Percentiles rank a stretch among this genome's conserved stretches.
These are phyloP conservation scores for Cadophora sp. DNA, from an alignment of 2,329 filamentous ascomycete genomes.

Conservation along the genomic window DNA sequence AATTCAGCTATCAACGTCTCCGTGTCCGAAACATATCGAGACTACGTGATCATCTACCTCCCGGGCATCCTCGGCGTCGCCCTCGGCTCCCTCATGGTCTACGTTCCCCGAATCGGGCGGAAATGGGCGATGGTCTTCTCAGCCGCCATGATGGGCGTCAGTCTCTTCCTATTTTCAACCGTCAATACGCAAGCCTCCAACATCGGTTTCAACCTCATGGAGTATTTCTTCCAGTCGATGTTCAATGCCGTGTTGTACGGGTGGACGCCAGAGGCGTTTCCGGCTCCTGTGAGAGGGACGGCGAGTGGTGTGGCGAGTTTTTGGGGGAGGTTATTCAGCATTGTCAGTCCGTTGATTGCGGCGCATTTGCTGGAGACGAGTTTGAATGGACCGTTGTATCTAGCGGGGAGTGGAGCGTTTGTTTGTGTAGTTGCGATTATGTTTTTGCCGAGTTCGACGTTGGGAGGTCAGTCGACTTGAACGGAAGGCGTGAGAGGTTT, in stretches of 20 bases:
- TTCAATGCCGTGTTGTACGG: slow-evolving; percentile 38
- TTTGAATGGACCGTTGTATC: slow-evolving; percentile 58
- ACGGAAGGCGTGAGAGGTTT: no score
- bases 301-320: slow-evolving; percentile 63
- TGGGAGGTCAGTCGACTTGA: slow-evolving; percentile 22
- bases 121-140: slow-evolving; percentile 42
- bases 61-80: slow-evolving; percentile 44
- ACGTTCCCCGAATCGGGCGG: slow-evolving; percentile 35
- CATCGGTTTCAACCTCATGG: slow-evolving; percentile 42
- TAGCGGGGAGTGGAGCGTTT: slow-evolving; percentile 61
- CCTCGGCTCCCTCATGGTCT: slow-evolving; percentile 31
- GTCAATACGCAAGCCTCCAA: slow-evolving; percentile 40
- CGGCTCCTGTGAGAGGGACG: slow-evolving; percentile 57
- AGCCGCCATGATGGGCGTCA: slow-evolving; percentile 38
- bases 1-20: slow-evolving; percentile 37
- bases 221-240: slow-evolving; percentile 44
- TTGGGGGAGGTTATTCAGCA: slow-evolving; percentile 63
- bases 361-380: slow-evolving; percentile 50
- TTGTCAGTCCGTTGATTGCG: slow-evolving; percentile 62
- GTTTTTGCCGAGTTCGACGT: slow-evolving; percentile 48
- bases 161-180: slow-evolving; percentile 39
- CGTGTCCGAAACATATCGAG: slow-evolving; percentile 43
- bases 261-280: slow-evolving; percentile 41
- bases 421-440: slow-evolving; percentile 59
- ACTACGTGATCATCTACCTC: slow-evolving; percentile 47